Percentiles rank a stretch among this genome's conserved stretches.
Evolutionary conservation across 495 filamentous ascomycete genomes (phyloP).

Genomic region (Penicillium macrosclerotiorum): DNA sequence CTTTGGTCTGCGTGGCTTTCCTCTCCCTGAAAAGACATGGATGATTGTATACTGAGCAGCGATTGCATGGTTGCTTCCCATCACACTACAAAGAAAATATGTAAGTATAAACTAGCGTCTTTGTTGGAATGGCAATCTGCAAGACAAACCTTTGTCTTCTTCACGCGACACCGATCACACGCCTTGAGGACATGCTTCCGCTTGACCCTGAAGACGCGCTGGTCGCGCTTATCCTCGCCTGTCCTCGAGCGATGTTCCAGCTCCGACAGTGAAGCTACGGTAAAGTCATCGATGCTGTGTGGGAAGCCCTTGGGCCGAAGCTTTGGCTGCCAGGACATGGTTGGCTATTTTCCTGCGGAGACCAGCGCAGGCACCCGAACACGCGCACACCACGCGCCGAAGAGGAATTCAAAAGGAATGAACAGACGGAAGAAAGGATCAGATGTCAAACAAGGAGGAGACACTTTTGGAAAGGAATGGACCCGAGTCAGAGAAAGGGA

Average conservation of each 20-base stretch:
- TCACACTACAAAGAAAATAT: slow-evolving; percentile 39
- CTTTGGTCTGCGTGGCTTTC: slow-evolving; percentile 48
- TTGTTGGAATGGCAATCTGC: background rate
- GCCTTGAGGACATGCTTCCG: slow-evolving; percentile 50
- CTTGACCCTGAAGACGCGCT: slow-evolving; percentile 49
- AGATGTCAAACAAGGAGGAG: background rate
- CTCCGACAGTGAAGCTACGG: slow-evolving; percentile 33
- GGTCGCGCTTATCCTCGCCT: slow-evolving; percentile 41
- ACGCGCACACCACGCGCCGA: background rate
- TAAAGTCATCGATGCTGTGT: slow-evolving; percentile 38
- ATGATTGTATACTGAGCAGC: slow-evolving; percentile 48
- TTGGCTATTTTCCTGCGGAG: slow-evolving; percentile 3
- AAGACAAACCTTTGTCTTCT: slow-evolving; percentile 46
- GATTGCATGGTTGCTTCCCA: slow-evolving; percentile 49
- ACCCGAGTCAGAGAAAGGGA: background rate
- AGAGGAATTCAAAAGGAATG: slow-evolving; percentile 4
- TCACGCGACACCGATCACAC: slow-evolving; percentile 49
- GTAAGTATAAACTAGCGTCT: slow-evolving; percentile 1
- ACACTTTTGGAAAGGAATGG: too few relatives aligned
- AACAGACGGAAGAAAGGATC: slow-evolving; percentile 1
- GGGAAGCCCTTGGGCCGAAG: slow-evolving; percentile 44
- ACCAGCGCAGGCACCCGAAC: slow-evolving; percentile 1
- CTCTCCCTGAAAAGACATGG: slow-evolving; percentile 48
- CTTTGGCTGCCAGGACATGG: slow-evolving; percentile 45
- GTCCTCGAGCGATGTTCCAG: slow-evolving; percentile 29